These are phyloP conservation scores for Talaromyces albobiverticillius DNA, from an alignment of 2,329 filamentous ascomycete genomes.

Conservation along the genomic window DNA sequence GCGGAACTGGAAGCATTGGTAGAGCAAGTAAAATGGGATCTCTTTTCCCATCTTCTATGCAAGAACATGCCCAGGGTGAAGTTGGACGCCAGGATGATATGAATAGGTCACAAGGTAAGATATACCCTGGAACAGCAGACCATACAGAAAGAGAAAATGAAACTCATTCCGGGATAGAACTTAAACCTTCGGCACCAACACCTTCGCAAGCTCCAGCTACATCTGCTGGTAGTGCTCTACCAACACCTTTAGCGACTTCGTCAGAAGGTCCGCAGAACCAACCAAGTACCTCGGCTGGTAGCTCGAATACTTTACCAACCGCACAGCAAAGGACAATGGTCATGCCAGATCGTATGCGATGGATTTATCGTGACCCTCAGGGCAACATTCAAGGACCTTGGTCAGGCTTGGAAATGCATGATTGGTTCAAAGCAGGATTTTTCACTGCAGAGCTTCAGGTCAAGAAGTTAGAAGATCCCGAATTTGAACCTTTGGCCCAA, in stretches of 20 bases:
- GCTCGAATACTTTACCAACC: conserved; percentile 64
- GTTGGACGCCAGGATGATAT: conserved; percentile 61
- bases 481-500: conserved; percentile 93
- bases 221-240: conserved; percentile 33
- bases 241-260: conserved; percentile 25
- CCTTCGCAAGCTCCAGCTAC: conserved; percentile 33
- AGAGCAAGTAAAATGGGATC: conserved; percentile 80
- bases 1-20: conserved; percentile 64
- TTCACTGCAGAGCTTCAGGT: conserved; percentile 93
- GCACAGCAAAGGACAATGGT: conserved; percentile 85
- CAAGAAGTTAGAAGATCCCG: conserved; percentile 87
- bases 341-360: conserved; percentile 98
- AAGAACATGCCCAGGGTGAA: conserved; percentile 76
- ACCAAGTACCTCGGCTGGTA: conserved; percentile 34
- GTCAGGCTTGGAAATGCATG: conserved; percentile 97
- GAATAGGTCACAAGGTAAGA: conserved; percentile 56
- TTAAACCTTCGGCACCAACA: conserved; percentile 27
- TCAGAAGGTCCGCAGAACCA: conserved; percentile 30
- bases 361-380: conserved; percentile 96
- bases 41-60: conserved; percentile 83
- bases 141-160: not conserved
- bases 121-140: not conserved
- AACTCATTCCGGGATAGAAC: conserved; percentile 15
- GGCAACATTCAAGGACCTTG: conserved; percentile 91
- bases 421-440: conserved; percentile 99